phyloP scores from a whole-genome alignment of 495 filamentous ascomycete species.

The Penicillium arizonense region DNA sequence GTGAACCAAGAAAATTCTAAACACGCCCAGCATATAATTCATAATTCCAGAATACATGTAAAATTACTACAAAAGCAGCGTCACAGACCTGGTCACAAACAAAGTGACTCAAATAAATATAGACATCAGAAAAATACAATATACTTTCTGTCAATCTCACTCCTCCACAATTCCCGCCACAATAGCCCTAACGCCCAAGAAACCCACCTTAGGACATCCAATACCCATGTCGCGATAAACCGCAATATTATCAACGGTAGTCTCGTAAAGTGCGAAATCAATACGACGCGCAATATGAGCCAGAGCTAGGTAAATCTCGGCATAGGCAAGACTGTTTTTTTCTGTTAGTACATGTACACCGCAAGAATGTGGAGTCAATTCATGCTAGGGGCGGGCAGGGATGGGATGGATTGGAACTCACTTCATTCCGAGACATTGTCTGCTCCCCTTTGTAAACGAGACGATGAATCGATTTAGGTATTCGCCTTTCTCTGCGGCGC shows the following conservation, averaged over 20 bases:
- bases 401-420: constrained; percentile 14
- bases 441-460: constrained; percentile 44
- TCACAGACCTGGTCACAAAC: not conserved
- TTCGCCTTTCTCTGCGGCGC: constrained; percentile 16
- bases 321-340: constrained; percentile 34
- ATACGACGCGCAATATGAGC: constrained; percentile 38
- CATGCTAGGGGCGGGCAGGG: not conserved
- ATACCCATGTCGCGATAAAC: constrained; percentile 23
- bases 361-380: too few species aligned
- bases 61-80: not conserved
- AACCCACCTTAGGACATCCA: constrained; percentile 13
- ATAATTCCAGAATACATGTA: not conserved
- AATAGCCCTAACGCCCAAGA: constrained; percentile 19
- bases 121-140: not conserved
- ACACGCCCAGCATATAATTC: not conserved
- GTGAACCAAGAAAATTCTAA: too few species aligned
- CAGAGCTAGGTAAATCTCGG: constrained; percentile 37
- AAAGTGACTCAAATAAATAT: not conserved
- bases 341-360: not conserved
- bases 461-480: constrained; percentile 34
- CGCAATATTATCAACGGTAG: constrained; percentile 31
- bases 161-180: constrained; percentile 13
- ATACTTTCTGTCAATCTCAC: not conserved
- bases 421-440: constrained; percentile 49
- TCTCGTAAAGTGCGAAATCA: constrained; percentile 37